A percentile compares a stretch with the other conserved stretches of the same genome.
phyloP scores from a whole-genome alignment of 306 rosid genomes.

The Rosa chinensis region DNA sequence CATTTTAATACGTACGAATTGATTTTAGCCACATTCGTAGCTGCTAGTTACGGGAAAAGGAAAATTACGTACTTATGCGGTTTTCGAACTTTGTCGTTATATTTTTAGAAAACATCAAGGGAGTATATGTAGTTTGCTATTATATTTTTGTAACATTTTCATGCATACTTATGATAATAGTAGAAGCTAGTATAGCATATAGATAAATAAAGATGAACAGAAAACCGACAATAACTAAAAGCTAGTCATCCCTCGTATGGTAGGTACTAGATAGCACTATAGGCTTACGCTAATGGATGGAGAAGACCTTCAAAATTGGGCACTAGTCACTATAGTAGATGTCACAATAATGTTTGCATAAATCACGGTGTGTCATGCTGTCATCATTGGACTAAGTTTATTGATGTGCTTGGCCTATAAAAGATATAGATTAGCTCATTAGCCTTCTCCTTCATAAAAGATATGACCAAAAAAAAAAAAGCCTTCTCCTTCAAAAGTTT shows the following conservation, averaged over 20 bases:
- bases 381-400: background rate
- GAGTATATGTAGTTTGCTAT: too few species aligned
- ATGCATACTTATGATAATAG: background rate
- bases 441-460: background rate
- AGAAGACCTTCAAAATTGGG: background rate
- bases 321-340: background rate
- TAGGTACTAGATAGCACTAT: background rate
- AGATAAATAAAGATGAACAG: background rate
- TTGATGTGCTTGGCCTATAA: background rate
- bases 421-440: background rate
- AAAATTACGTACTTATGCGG: background rate
- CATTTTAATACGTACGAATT: too few species aligned
- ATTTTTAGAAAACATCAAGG: too few species aligned
- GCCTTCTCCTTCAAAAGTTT: background rate
- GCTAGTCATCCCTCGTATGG: background rate
- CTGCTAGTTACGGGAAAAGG: too few species aligned
- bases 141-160: background rate
- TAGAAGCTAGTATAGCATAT: background rate
- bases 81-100: too few species aligned
- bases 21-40: too few species aligned
- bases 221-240: background rate
- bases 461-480: too few species aligned
- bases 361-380: background rate
- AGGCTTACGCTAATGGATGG: background rate
- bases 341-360: background rate